phyloP scores from a whole-genome alignment of 2,329 filamentous ascomycete genomes.

The Diaporthe sp. region DNA sequence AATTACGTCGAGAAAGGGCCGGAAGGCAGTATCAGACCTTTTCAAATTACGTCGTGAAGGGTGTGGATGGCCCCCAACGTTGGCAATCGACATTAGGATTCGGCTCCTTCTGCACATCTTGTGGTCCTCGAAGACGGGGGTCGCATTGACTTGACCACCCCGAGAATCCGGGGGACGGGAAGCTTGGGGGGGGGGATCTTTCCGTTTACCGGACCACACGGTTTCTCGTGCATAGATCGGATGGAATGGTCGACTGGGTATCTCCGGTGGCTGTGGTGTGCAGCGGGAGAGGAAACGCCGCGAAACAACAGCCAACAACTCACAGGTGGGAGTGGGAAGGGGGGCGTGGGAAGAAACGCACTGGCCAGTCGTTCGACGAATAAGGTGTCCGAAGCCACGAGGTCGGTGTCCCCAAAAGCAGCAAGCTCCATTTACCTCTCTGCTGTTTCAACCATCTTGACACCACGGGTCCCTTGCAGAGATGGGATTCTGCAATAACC shows the following conservation, averaged over 20 bases:
- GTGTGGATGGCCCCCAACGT: neutral
- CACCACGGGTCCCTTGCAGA: conserved; percentile 31
- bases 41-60: neutral
- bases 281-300: neutral
- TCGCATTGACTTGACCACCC: conserved; percentile 13
- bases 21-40: conserved; percentile 7
- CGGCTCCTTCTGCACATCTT: conserved; percentile 19
- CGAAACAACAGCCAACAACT: neutral
- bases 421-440: neutral
- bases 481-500: conserved; percentile 15
- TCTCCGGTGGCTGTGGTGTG: conserved; percentile 16
- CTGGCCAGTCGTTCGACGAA: conserved; percentile 30
- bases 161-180: conserved; percentile 28
- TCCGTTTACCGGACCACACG: conserved; percentile 16
- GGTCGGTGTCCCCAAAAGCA: neutral
- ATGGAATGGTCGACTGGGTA: conserved; percentile 8
- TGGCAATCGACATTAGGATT: conserved; percentile 25
- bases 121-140: conserved; percentile 21
- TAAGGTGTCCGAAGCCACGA: conserved; percentile 11
- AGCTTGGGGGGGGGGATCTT: conserved; percentile 9
- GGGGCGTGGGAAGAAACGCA: conserved; percentile 4
- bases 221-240: conserved; percentile 20
- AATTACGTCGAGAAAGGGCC: conserved; percentile 30
- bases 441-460: conserved; percentile 15
- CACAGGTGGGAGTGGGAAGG: neutral